These are phyloP conservation scores for Phytopythium litorale DNA, from an alignment of 352 stramenopile species.

Conservation along the genomic window DNA sequence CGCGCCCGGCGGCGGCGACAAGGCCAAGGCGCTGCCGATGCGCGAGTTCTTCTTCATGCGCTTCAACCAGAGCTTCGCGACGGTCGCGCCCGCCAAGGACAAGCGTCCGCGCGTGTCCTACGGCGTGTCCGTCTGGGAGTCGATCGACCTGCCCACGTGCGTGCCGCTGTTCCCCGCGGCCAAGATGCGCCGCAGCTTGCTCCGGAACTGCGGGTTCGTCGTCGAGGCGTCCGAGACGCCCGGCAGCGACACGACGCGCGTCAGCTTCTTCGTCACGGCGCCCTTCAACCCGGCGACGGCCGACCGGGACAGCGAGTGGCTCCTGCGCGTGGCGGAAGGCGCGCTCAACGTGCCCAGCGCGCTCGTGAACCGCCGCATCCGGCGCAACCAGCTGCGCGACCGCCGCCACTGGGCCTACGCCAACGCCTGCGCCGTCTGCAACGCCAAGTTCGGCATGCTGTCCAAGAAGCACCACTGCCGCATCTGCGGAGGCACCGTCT, in stretches of 20 bases:
- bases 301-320: constrained; percentile 46
- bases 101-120: constrained; percentile 32
- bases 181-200: constrained; percentile 38
- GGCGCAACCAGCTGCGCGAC: constrained; percentile 53
- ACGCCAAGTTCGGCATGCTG: constrained; percentile 56
- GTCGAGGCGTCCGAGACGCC: constrained; percentile 61
- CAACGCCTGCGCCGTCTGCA: constrained; percentile 64
- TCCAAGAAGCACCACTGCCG: constrained; percentile 78
- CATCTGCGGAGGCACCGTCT: constrained; percentile 67
- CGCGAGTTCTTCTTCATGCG: constrained; percentile 82
- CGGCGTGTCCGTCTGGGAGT: constrained; percentile 66
- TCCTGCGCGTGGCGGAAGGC: constrained; percentile 48
- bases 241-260: constrained; percentile 53
- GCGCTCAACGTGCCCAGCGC: constrained; percentile 59
- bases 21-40: constrained; percentile 25
- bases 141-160: constrained; percentile 52
- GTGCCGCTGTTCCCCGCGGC: constrained; percentile 40
- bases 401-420: constrained; percentile 51
- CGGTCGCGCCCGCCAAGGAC: constrained; percentile 23
- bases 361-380: constrained; percentile 72
- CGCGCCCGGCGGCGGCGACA: constrained; percentile 9
- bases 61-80: constrained; percentile 59
- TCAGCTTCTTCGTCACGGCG: constrained; percentile 72
- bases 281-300: constrained; percentile 32
- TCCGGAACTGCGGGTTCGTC: constrained; percentile 71